Conservation (phyloP, 2,329 filamentous ascomycete genomes). For the Epicoccum nigrum region DNA sequence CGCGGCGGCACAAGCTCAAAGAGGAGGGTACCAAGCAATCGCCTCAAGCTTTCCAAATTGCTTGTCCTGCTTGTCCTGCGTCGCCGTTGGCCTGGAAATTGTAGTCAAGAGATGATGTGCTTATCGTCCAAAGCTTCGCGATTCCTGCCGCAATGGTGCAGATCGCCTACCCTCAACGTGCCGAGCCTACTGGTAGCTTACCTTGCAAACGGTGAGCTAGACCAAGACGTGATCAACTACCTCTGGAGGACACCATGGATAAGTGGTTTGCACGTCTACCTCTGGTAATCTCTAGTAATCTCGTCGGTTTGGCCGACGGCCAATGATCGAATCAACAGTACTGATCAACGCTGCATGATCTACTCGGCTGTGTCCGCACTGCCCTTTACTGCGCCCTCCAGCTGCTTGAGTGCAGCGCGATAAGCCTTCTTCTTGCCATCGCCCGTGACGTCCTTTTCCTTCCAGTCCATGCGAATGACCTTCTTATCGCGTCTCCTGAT, state of each 20-base stretch:
- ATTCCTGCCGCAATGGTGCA: constrained; percentile 7
- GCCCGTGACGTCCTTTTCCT: constrained; percentile 49
- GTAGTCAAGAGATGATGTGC: constrained; percentile 6
- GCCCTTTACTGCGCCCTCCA: constrained; percentile 65
- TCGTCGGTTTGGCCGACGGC: constrained; percentile 8
- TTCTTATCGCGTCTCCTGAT: constrained; percentile 55
- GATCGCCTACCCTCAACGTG: constrained; percentile 3
- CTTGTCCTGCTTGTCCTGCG: constrained; percentile 18
- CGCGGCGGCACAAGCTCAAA: constrained; percentile 10
- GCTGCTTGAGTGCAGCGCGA: constrained; percentile 62
- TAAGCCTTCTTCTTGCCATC: constrained; percentile 52
- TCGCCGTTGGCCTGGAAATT: neutral
- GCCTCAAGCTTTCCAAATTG: constrained; percentile 21
- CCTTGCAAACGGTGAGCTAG: neutral
- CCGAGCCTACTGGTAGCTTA: constrained; percentile 4
- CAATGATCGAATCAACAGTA: constrained; percentile 2
- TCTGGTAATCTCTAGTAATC: neutral
- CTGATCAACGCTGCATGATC: constrained; percentile 9
- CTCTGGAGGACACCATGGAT: too few relatives aligned
- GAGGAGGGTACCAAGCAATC: constrained; percentile 21
- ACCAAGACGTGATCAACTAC: neutral
- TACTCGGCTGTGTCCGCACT: constrained; percentile 20
- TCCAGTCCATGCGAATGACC: constrained; percentile 54
- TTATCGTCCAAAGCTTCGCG: constrained; percentile 14
- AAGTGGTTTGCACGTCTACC: too few relatives aligned